Conservation (phyloP, 495 filamentous ascomycete genomes). For the Trichoderma parareesei region DNA sequence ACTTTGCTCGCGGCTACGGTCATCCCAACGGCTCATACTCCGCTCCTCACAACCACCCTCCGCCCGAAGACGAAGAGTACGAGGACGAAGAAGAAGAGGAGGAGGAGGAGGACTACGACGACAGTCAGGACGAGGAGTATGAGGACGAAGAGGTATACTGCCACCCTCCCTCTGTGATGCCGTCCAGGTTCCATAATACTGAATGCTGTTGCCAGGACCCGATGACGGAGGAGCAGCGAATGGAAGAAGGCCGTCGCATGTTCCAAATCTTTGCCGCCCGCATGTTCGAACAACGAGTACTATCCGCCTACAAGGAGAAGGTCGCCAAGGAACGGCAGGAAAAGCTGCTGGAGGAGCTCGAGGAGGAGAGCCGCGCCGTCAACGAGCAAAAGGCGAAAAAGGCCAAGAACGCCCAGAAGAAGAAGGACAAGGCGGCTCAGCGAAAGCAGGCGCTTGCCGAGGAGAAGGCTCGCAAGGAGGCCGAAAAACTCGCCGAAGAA, state of each 20-base stretch:
- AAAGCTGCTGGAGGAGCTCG: conserved; percentile 83
- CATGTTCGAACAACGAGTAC: conserved; percentile 97
- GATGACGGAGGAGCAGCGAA: conserved; percentile 96
- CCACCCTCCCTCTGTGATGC: conserved; percentile 12
- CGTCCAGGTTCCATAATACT: conserved; percentile 20
- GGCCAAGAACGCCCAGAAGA: conserved; percentile 84
- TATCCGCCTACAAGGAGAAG: conserved; percentile 96
- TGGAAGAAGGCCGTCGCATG: conserved; percentile 98
- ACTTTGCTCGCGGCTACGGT: conserved; percentile 54
- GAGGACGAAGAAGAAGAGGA: conserved; percentile 65
- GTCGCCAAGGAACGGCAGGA: conserved; percentile 86
- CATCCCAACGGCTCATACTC: conserved; percentile 37
- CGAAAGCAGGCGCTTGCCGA: conserved; percentile 84
- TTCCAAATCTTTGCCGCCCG: conserved; percentile 98
- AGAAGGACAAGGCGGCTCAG: conserved; percentile 78
- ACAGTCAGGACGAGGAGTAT: conserved; percentile 81
- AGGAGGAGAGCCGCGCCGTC: conserved; percentile 69
- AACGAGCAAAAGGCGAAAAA: conserved; percentile 83
- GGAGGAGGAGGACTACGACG: conserved; percentile 55
- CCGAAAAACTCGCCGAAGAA: conserved; percentile 88
- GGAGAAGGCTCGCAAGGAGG: conserved; percentile 77
- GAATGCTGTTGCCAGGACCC: conserved; percentile 58
- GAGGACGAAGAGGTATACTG: conserved; percentile 78
- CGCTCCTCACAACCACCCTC: conserved; percentile 39
- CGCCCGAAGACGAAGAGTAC: conserved; percentile 65